Percentiles rank a stretch among this genome's conserved stretches.
phyloP scores from a whole-genome alignment of 768 basidiomycete species.

The Serendipita sp. region DNA sequence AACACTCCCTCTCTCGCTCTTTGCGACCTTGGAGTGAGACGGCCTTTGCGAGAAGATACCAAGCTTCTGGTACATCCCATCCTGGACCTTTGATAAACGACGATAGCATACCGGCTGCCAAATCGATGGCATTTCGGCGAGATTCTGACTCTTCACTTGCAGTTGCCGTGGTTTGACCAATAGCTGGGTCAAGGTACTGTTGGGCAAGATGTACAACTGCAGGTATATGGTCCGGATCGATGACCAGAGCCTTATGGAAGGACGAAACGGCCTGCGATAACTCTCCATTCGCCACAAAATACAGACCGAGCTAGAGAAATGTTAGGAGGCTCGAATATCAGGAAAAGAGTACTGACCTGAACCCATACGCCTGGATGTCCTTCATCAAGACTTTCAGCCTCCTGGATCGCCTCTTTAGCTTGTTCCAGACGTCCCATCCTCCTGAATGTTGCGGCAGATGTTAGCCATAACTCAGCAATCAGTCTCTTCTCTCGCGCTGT shows the following conservation, averaged over 20 bases:
- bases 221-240: conserved; percentile 60
- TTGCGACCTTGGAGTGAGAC: conserved; percentile 58
- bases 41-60: conserved; percentile 79
- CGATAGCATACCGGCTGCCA: conserved; percentile 67
- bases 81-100: conserved; percentile 62
- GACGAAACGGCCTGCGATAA: conserved; percentile 44
- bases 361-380: conserved; percentile 86
- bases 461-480: conserved; percentile 79
- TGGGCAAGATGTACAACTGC: conserved; percentile 66
- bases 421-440: conserved; percentile 81
- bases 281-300: conserved; percentile 44
- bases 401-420: conserved; percentile 78
- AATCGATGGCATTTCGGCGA: conserved; percentile 30
- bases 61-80: conserved; percentile 89
- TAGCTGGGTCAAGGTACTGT: conserved; percentile 40
- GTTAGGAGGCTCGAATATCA: neutral
- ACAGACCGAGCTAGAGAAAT: conserved; percentile 46
- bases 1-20: conserved; percentile 57
- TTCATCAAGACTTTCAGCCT: conserved; percentile 81
- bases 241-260: conserved; percentile 78
- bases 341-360: conserved; percentile 41
- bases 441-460: conserved; percentile 87
- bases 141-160: conserved; percentile 23
- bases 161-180: conserved; percentile 4
- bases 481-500: conserved; percentile 44